Evolutionary conservation across 2,329 filamentous ascomycete species (phyloP).

Genomic region (Colletotrichum horii): DNA sequence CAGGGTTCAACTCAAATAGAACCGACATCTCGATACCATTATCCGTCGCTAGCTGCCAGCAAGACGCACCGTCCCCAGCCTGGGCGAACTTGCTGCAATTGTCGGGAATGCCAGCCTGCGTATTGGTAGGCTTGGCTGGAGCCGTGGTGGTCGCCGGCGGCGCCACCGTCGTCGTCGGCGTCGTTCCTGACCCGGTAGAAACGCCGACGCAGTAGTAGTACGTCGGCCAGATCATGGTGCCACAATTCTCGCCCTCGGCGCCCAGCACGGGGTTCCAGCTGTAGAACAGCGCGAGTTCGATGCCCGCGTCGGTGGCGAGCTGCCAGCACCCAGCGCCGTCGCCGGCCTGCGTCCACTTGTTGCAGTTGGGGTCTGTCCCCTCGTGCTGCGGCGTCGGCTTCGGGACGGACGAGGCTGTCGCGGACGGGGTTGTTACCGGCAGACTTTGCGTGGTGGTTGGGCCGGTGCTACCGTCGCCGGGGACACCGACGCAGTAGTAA

Average conservation of each 20-base stretch:
- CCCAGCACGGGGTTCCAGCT: slow-evolving; percentile 11
- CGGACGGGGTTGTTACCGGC: not conserved
- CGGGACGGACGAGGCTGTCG: not conserved
- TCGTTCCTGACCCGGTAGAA: not conserved
- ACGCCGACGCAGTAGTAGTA: slow-evolving; percentile 30
- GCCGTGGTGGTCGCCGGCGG: not conserved
- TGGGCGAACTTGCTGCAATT: slow-evolving; percentile 19
- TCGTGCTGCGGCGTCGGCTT: slow-evolving; percentile 9
- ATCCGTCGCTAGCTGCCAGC: not conserved
- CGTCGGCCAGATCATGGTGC: slow-evolving; percentile 23
- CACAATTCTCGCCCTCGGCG: slow-evolving; percentile 28
- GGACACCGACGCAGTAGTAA: slow-evolving; percentile 27
- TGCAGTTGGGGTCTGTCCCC: slow-evolving; percentile 9
- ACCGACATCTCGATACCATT: not conserved
- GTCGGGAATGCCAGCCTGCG: not conserved
- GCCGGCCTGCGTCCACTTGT: slow-evolving; percentile 12
- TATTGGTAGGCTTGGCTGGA: not conserved
- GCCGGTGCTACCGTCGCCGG: not conserved
- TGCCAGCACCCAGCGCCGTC: not conserved
- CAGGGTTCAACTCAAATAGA: not conserved
- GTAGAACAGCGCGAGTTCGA: not conserved
- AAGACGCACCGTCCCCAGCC: not conserved
- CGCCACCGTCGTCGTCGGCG: not conserved
- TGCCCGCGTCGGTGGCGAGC: not conserved
- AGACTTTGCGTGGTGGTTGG: not conserved